Conservation (phyloP, 805 yeast genomes). For the Suhomyces sp. region DNA sequence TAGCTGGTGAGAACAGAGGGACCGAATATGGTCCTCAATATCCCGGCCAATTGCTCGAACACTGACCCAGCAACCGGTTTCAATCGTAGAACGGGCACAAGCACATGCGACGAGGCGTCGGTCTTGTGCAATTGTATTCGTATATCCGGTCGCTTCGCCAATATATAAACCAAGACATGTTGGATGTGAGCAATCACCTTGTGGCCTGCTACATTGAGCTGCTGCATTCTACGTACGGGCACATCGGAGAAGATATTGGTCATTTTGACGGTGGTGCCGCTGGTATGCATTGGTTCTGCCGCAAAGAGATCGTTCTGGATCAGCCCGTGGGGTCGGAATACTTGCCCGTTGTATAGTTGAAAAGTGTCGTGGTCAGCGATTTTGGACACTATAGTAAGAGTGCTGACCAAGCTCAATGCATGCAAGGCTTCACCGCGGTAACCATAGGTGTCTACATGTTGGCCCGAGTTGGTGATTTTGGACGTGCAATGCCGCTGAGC, state of each 20-base stretch:
- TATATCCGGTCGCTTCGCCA: constrained; percentile 22
- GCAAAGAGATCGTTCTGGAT: constrained; percentile 1
- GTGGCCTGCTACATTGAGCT: constrained; percentile 17
- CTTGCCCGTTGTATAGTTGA: not conserved
- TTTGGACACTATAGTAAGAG: constrained; percentile 48
- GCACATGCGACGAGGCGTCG: not conserved
- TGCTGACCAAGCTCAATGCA: constrained; percentile 20
- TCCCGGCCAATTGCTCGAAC: not conserved
- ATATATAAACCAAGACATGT: constrained; percentile 23
- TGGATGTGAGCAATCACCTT: constrained; percentile 27
- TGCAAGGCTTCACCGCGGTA: constrained; percentile 12
- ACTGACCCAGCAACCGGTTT: constrained; percentile 1
- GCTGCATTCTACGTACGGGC: constrained; percentile 41
- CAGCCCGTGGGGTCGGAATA: not conserved
- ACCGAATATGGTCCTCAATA: constrained; percentile 28
- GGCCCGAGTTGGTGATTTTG: not conserved
- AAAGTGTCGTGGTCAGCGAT: constrained; percentile 15
- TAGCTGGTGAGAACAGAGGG: constrained; percentile 14
- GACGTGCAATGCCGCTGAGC: constrained; percentile 42
- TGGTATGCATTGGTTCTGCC: constrained; percentile 1
- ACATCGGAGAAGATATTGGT: constrained; percentile 40
- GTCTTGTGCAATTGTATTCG: constrained; percentile 13
- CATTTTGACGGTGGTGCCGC: constrained; percentile 41
- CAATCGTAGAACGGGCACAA: constrained; percentile 10
- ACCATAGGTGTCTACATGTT: constrained; percentile 3